phyloP scores from a whole-genome alignment of 805 yeast species.

The Yamadazyma paraphyllophila region DNA sequence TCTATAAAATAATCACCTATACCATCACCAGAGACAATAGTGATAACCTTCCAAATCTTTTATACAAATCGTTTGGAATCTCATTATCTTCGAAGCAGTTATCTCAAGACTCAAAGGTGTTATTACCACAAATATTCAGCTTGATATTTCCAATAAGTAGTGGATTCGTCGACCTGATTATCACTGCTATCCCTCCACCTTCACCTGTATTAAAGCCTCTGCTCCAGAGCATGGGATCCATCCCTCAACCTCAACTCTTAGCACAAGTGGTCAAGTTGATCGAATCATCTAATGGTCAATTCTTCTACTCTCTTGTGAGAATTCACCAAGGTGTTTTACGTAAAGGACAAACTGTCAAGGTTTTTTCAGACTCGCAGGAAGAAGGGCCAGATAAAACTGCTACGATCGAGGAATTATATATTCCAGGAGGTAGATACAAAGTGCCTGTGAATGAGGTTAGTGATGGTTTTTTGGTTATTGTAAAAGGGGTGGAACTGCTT shows the following conservation, averaged over 20 bases:
- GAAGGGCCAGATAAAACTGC: slow-evolving; percentile 49
- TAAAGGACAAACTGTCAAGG: slow-evolving; percentile 45
- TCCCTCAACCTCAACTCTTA: slow-evolving; percentile 1
- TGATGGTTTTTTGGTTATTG: slow-evolving; percentile 66
- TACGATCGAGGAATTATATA: slow-evolving; percentile 40
- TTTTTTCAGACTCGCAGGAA: slow-evolving; percentile 55
- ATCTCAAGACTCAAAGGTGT: slow-evolving; percentile 55
- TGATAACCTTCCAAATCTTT: slow-evolving; percentile 35
- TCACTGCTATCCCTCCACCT: not conserved
- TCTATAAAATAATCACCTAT: slow-evolving; percentile 70
- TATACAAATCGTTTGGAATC: slow-evolving; percentile 51
- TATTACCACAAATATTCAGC: slow-evolving; percentile 54
- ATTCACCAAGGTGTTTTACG: slow-evolving; percentile 59
- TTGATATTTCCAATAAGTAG: slow-evolving; percentile 43
- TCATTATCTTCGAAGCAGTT: slow-evolving; percentile 38
- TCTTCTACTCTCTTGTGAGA: slow-evolving; percentile 58
- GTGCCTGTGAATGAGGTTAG: slow-evolving; percentile 51
- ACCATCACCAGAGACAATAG: slow-evolving; percentile 53
- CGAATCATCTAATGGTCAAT: slow-evolving; percentile 51
- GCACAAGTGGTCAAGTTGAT: slow-evolving; percentile 50
- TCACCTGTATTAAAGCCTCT: not conserved
- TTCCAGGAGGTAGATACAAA: slow-evolving; percentile 72
- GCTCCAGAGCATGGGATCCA: not conserved
- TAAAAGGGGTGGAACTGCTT: slow-evolving; percentile 55
- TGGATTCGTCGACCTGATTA: slow-evolving; percentile 44